phyloP scores from a whole-genome alignment of 176 grass and related monocot species.

The Lolium perenne region DNA sequence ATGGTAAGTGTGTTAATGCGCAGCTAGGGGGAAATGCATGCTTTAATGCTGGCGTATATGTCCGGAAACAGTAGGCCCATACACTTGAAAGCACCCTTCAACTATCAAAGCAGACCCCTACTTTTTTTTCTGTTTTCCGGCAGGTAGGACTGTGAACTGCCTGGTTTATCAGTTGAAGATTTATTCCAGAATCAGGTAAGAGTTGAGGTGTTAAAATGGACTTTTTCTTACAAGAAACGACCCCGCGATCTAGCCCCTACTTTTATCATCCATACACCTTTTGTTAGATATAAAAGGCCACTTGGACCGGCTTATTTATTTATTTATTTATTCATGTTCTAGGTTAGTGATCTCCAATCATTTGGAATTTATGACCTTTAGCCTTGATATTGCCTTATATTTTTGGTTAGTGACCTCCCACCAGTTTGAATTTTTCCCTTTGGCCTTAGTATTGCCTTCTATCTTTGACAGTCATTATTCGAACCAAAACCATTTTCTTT shows the following conservation, averaged over 20 bases:
- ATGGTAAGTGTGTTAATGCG: not conserved
- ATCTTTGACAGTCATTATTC: not conserved
- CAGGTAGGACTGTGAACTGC: not conserved
- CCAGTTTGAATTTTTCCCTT: not conserved
- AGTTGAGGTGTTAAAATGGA: conserved; percentile 16
- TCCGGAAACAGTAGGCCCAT: not conserved
- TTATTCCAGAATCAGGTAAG: not conserved
- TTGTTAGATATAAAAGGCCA: not conserved
- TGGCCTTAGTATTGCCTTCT: not conserved
- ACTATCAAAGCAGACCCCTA: not conserved
- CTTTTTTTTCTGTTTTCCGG: not conserved
- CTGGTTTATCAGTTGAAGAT: not conserved
- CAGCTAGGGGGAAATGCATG: not conserved
- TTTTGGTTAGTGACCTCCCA: not conserved
- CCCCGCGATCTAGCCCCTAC: not conserved
- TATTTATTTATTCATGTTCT: not conserved
- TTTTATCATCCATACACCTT: not conserved
- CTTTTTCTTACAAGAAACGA: not conserved
- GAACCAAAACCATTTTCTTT: not conserved
- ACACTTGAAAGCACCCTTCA: not conserved
- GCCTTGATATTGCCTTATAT: not conserved
- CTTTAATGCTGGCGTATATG: conserved; percentile 1
- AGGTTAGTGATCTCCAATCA: not conserved
- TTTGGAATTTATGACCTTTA: not conserved
- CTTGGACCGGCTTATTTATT: not conserved